Evolutionary conservation across 345 rosid species (phyloP).

Genomic region (Rhodomyrtus tomentosa): DNA sequence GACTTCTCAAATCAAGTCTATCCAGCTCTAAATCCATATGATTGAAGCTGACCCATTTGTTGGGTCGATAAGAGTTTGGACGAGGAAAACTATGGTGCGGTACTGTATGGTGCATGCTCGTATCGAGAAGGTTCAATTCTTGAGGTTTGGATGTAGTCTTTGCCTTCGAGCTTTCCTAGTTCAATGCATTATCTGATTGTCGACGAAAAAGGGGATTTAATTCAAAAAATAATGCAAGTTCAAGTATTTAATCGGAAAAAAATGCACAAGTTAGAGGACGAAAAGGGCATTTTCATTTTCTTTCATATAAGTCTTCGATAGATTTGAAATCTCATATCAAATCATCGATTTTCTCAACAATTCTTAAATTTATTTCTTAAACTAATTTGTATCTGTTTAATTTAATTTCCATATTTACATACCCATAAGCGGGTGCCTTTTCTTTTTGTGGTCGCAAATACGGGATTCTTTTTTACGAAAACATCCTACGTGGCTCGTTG

Average conservation of each 20-base stretch:
- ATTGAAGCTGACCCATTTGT: neutral
- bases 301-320: neutral
- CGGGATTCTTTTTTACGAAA: neutral
- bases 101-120: fast-evolving
- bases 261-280: too few species aligned
- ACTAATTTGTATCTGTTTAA: neutral
- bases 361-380: neutral
- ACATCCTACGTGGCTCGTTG: neutral
- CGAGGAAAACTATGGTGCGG: neutral
- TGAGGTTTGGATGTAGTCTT: neutral
- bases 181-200: neutral
- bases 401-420: neutral
- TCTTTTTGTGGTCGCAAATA: neutral
- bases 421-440: neutral
- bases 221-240: too few species aligned
- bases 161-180: neutral
- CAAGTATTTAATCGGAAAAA: too few species aligned
- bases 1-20: neutral
- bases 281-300: too few species aligned
- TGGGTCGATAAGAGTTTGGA: neutral
- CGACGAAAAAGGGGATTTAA: too few species aligned
- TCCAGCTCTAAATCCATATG: neutral
- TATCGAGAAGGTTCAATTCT: neutral
- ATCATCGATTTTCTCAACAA: neutral
- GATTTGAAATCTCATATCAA: neutral